Conservation (phyloP, 768 basidiomycete genomes). For the Boletus rufocinnamomeus region DNA sequence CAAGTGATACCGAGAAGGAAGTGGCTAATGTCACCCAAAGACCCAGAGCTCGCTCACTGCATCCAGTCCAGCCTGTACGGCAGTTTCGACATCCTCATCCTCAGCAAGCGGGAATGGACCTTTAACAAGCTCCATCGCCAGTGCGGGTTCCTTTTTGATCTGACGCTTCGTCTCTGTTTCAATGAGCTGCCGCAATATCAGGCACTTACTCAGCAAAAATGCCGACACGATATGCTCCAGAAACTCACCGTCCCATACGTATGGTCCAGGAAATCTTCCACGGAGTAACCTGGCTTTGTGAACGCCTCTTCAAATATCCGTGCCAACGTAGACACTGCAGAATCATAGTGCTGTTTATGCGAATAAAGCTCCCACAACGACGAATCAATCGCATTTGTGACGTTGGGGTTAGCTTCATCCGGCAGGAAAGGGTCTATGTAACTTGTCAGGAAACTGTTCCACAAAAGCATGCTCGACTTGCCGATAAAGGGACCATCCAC, state of each 20-base stretch:
- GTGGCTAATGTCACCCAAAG: slow-evolving; percentile 34
- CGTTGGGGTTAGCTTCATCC: slow-evolving; percentile 67
- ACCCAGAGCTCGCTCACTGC: slow-evolving; percentile 50
- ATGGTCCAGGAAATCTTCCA: slow-evolving; percentile 98
- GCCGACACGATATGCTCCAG: background rate
- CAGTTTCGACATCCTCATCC: slow-evolving; percentile 16
- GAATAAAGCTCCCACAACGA: slow-evolving; percentile 92
- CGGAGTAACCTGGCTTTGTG: slow-evolving; percentile 85
- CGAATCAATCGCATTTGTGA: slow-evolving; percentile 79
- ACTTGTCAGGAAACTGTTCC: slow-evolving; percentile 5
- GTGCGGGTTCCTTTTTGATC: slow-evolving; percentile 77
- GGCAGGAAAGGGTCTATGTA: slow-evolving; percentile 69
- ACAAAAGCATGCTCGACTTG: slow-evolving; percentile 16
- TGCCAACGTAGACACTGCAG: slow-evolving; percentile 82
- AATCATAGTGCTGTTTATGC: slow-evolving; percentile 80
- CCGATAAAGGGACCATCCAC: slow-evolving; percentile 39
- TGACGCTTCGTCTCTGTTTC: slow-evolving; percentile 80
- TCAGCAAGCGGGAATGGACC: slow-evolving; percentile 35
- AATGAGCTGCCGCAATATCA: slow-evolving; percentile 59
- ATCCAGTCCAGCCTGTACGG: slow-evolving; percentile 26
- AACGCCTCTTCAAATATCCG: slow-evolving; percentile 89
- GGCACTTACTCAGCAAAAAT: slow-evolving; percentile 7
- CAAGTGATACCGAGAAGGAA: background rate
- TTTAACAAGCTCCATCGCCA: slow-evolving; percentile 45
- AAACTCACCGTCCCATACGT: slow-evolving; percentile 75